Base-by-base conservation (phyloP, 495 filamentous ascomycete genomes). In the Daldinia concentrica region DNA sequence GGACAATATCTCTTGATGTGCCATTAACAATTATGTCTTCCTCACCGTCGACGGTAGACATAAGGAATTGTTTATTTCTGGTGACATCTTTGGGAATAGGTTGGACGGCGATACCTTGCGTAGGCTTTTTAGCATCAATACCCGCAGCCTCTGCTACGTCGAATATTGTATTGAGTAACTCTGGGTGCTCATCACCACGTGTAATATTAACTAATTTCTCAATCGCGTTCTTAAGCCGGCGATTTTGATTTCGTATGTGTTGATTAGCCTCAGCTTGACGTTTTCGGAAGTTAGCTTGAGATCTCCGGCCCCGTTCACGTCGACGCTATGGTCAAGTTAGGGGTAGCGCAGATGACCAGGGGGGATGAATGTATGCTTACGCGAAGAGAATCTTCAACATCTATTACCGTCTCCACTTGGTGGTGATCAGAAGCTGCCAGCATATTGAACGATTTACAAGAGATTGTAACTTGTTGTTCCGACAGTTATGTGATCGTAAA, bases 131-230 rank as follows among this genome's bases (percentile, higher is more conserved):
- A n/a, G 43, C 54, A 34, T 69, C 54, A 27, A 64, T 24, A 22
- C 60, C 66, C 6, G 60, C 66, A n/a, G 52, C 66, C 27, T 69
- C 32, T 12, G 66, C 66, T 4, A 69, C 66, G 56, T 69, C 54
- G 22, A 59, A 63, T 58, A 69, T 64, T 6, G 41, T 19, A 32
- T 54, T 64, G 26, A 69, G 66, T 19, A 69, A 43, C 27, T 64
- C 66, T 14, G 54, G 66, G 9, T 52, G 52, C 54, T 69, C 66
- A 52, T 69, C 60, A 15, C 66, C 66, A 6, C 66, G 54, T 30
- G 66, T 64, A 6, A 34, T 22, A 32, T 59, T 52, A 29, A 69
- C 34, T 54, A 69, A 22, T 22, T 58, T 69, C 24, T 64, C 66
- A 36, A 69, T 64, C 34, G 66, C 66, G n/a, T 32, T 39, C 36